Evolutionary conservation across 192 early-diverging fungal species (phyloP).

Genomic region (Coemansia sp.): DNA sequence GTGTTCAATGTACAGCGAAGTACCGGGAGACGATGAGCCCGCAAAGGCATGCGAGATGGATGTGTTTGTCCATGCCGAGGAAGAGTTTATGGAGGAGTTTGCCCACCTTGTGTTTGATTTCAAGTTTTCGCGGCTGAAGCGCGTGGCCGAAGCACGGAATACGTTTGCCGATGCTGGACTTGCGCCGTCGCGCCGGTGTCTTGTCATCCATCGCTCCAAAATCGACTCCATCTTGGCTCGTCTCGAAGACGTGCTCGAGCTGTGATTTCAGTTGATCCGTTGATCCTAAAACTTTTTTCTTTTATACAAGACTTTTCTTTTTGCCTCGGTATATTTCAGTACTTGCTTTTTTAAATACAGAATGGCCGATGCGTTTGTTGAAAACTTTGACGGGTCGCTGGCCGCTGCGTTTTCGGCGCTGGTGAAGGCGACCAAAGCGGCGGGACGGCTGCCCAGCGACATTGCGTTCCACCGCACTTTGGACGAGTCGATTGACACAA

Average conservation of each 20-base stretch:
- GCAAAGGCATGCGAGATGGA: slow-evolving; percentile 7
- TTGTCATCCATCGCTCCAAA: slow-evolving; percentile 62
- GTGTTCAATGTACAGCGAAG: slow-evolving; percentile 79
- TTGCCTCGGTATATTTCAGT: slow-evolving; percentile 5
- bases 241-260: slow-evolving; percentile 18
- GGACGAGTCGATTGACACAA: slow-evolving; percentile 57
- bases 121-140: slow-evolving; percentile 68
- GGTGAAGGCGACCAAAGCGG: slow-evolving; percentile 61
- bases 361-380: slow-evolving; percentile 14
- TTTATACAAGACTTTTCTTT: not conserved
- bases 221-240: slow-evolving; percentile 18
- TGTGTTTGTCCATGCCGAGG: slow-evolving; percentile 86
- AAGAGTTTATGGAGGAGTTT: slow-evolving; percentile 84
- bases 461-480: slow-evolving; percentile 64
- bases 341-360: not conserved
- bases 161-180: slow-evolving; percentile 87
- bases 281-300: slow-evolving; percentile 4
- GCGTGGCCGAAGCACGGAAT: slow-evolving; percentile 71
- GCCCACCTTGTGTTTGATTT: slow-evolving; percentile 78
- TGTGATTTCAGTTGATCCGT: slow-evolving; percentile 7
- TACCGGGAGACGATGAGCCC: slow-evolving; percentile 53
- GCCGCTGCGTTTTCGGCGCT: slow-evolving; percentile 49
- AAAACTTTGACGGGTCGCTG: slow-evolving; percentile 28
- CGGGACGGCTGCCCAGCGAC: slow-evolving; percentile 60
- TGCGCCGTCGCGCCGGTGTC: slow-evolving; percentile 64